Base-by-base conservation (phyloP, 116 monocot genomes). In the Dioscorea cayenensis region DNA sequence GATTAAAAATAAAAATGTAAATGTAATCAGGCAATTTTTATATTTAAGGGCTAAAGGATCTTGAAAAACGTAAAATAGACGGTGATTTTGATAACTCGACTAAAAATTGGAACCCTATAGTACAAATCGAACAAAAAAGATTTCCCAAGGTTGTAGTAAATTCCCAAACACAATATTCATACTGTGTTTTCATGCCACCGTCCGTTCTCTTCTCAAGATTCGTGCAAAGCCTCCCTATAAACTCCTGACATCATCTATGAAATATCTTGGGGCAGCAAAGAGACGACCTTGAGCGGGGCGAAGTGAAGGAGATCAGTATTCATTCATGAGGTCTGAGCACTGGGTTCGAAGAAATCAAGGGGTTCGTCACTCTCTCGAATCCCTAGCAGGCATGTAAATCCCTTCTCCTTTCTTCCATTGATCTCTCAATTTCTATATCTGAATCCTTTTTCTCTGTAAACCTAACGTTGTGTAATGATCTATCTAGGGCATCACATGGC, bases 401-500 rank as follows among this genome's bases (percentile, higher is more conserved):
- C 51, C 5, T 49, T 17, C 63, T 49, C 21, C 21, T 52, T 35
- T 21, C 6, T 21, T 66, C 14, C 32, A 22, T 64, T 61, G 14
- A 36, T 43, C 17, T n/a, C n/a, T 2, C 55, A 37, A 18, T 64
- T 14, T 63, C 36, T 59, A 36, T 2, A 36, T 13, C 11, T 69
- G 27, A 50, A 18, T 68, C 12, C 60, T 18, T 28, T 18, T 28
- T 73, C 23, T 49, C 63, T 13, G 6, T 36, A 32, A 14, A 36
- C 28, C 22, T 63, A 12, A 10, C 43, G 5, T 8, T 63, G 20
- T 38, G 19, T n/a, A 59, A 55, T 23, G 5, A 20, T 68, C 13
- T 16, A 3, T 69, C 65, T 25, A 95, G 95, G 91, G 86, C 43
- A 48, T 92, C 58, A 92, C 92, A 19, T 95, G 95, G 95, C 71